Base-by-base conservation (phyloP, 345 rosid species). In the Acer campestre region DNA sequence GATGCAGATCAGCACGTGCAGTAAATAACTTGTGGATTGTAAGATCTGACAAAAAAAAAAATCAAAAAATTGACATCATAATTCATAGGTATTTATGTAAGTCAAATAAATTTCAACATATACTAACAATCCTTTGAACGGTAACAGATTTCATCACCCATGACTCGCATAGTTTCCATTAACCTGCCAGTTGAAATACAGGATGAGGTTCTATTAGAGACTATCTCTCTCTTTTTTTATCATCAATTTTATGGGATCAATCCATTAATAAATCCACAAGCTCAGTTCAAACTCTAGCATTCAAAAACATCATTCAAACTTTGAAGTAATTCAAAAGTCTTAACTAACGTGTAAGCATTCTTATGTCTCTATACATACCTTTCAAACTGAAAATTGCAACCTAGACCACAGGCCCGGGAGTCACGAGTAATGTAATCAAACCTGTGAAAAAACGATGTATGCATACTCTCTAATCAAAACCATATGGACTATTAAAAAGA, bases 401-500 rank as follows among this genome's bases (percentile, higher is more conserved):
- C 91, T 49, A 91, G 77, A 62, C 90, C 92, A 75, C 93, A 88
- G 53, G 95, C 95, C 20, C 95, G 82, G 22, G 88, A 84, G 64
- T 89, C 95, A 67, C 95, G 89, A 3, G 70, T 86, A 80, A 91
- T 83, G 78, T 91, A 91, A 82, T 91, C 95, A 84, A 91, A 91
- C 82, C 93, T 89, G 83, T 61, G 25, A 42, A 18, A 9, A 74
- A 70, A 44, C 18, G n/a, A 22, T 42, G 31, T 17, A 20, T 35
- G 27, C 49, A 68, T 27, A 53, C 63, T 66, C 23, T 58, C 13
- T 53, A 51, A 23, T 68, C 67, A 68, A 75, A 70, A 51, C 68
- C 75, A 59, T 61, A 42, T 10, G 5, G 42, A 48, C 53, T 12
- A 58, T 38, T 48, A 5, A 27, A 65, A 61, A 59, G n/a, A 11